Base-by-base conservation (phyloP, 2,329 filamentous ascomycete species). In the Corinectria fuckeliana region DNA sequence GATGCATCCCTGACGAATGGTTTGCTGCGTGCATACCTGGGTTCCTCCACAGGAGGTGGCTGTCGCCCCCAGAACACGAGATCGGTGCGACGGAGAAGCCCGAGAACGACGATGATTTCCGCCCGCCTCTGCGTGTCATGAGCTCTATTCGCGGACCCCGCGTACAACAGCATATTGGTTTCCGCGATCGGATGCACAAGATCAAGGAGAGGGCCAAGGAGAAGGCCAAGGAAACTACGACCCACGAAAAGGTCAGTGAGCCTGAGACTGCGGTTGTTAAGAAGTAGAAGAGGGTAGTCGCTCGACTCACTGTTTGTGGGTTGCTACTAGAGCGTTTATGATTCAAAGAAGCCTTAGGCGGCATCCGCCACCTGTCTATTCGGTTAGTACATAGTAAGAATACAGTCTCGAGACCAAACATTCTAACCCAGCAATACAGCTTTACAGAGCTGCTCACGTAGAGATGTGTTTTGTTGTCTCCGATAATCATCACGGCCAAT, bases 1-100 rank as follows among this genome's bases (percentile, higher is more conserved):
- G 92, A 53, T 78, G 88, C 21, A 83, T 93, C 51, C 92, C 92
- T 0, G 91, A 96, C 69, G 81, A 82, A 25, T 78, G 75, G 75
- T 63, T 74, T 51, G 67, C 50, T 8, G 50, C 54, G 14, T 71
- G 69, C 38, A 30, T 74, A n/a, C 72, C 72, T n/a, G 61, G 58
- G 11, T 74, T 72, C 58, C 60, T 74, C 7, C 64, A 60, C 7
- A 66, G 63, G 58, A 69, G 63, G 51, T 74, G 71, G 72, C 28
- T 70, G 20, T 57, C 64, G 2, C 65, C 65, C 21, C 62, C 45
- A 1, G 59, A 64, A 14, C n/a, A n/a, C n/a, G 60, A 68, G 16
- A 28, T 45, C 10, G 54, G 67, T 49, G 50, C 59, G 5, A 34
- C 59, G 7, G 38, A 39, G 16, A 55, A 63, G 28, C 61, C 65